Evolutionary conservation across 192 early-diverging fungal species (phyloP).

Genomic region (Oehlia diaphana): DNA sequence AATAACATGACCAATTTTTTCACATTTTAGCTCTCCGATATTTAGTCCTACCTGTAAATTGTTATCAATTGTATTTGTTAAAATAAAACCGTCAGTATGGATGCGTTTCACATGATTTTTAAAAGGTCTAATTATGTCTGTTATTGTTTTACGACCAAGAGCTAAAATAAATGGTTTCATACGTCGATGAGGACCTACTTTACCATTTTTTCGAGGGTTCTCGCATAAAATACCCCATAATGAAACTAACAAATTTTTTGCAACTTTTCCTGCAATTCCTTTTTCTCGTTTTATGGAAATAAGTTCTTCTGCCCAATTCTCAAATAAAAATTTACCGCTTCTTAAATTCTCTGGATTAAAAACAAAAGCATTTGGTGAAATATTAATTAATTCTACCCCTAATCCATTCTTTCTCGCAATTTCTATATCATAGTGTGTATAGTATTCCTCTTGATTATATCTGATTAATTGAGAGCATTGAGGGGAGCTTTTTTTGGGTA

Average conservation of each 20-base stretch:
- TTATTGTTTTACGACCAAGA: background rate
- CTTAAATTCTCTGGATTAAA: no score
- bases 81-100: conserved; percentile 18
- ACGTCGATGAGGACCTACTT: background rate
- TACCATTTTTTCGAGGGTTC: background rate
- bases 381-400: no score
- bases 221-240: conserved; percentile 1
- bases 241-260: background rate
- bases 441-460: no score
- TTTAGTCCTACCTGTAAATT: background rate
- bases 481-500: no score
- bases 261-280: no score
- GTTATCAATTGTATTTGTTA: background rate
- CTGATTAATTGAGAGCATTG: no score
- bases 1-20: background rate
- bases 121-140: background rate
- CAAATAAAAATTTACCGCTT: no score
- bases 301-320: no score
- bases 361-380: no score
- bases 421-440: no score
- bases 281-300: no score
- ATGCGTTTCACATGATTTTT: conserved; percentile 7
- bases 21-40: background rate
- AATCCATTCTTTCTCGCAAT: no score
- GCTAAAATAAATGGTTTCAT: conserved; percentile 7